Evolutionary conservation across 2,329 filamentous ascomycete genomes (phyloP).

Genomic region (Trichoderma lentiforme): DNA sequence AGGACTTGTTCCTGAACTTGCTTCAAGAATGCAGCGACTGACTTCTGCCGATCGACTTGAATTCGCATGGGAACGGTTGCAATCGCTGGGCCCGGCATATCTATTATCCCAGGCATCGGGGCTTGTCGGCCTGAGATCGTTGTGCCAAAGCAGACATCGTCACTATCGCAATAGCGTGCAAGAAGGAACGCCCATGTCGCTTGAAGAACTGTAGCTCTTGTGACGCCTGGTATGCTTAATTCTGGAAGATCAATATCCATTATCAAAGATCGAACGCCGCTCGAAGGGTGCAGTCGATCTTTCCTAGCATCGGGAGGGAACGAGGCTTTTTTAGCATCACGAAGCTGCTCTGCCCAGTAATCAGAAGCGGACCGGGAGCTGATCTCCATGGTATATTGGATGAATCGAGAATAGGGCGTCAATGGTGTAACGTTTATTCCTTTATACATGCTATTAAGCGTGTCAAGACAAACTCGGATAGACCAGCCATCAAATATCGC

Average conservation of each 20-base stretch:
- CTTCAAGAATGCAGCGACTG: not conserved
- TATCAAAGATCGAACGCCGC: not conserved
- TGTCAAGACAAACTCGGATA: not conserved
- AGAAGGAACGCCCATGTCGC: constrained; percentile 34
- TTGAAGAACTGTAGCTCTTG: constrained; percentile 25
- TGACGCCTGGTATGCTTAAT: constrained; percentile 4
- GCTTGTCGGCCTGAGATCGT: constrained; percentile 23
- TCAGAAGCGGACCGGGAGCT: not conserved
- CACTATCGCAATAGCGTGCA: constrained; percentile 34
- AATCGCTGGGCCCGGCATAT: constrained; percentile 20
- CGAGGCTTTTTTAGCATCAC: not conserved
- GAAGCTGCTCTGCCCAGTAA: constrained; percentile 2
- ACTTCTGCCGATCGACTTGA: not conserved
- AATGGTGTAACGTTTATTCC: not conserved
- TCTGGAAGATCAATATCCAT: not conserved
- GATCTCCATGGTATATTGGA: constrained; percentile 6
- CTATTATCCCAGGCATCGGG: constrained; percentile 18
- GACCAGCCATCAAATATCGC: constrained; percentile 24
- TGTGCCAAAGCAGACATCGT: constrained; percentile 22
- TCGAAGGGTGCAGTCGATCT: not conserved
- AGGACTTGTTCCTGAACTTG: constrained; percentile 17
- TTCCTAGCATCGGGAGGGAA: not conserved
- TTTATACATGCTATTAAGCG: not conserved
- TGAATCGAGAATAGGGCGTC: constrained; percentile 1
- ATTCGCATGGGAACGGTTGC: constrained; percentile 13